phyloP scores from a whole-genome alignment of 805 yeast genomes.

The Metschnikowia arizonensis region DNA sequence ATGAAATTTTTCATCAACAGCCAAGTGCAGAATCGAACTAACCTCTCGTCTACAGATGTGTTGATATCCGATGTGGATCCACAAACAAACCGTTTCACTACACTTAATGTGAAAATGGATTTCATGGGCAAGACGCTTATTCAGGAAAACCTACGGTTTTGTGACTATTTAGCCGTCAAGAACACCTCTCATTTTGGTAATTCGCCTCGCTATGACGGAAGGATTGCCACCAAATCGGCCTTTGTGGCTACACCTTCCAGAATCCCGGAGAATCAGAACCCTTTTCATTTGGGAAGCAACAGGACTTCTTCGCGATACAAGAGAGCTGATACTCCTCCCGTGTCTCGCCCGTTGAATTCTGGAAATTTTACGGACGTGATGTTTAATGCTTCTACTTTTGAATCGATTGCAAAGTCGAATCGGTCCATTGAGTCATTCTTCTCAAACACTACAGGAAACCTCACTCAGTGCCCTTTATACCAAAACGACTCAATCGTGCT shows the following conservation, averaged over 20 bases:
- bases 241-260: conserved; percentile 3
- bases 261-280: conserved; percentile 4
- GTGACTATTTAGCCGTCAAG: conserved; percentile 39
- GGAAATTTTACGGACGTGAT: background rate
- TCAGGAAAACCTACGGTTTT: conserved; percentile 40
- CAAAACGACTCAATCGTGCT: conserved; percentile 34
- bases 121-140: conserved; percentile 41
- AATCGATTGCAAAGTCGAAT: conserved; percentile 15
- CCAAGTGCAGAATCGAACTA: conserved; percentile 18
- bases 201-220: conserved; percentile 26
- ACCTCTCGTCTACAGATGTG: conserved; percentile 8
- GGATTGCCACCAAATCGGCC: background rate
- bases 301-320: background rate
- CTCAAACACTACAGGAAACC: conserved; percentile 24
- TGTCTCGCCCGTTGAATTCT: background rate
- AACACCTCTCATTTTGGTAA: conserved; percentile 25
- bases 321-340: background rate
- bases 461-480: conserved; percentile 35
- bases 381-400: background rate
- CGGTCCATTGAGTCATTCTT: conserved; percentile 20
- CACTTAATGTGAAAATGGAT: conserved; percentile 42
- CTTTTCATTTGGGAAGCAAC: background rate
- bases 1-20: conserved; percentile 36
- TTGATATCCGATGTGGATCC: conserved; percentile 42
- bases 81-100: conserved; percentile 45